Percentiles rank a stretch among this genome's conserved stretches.
These are phyloP conservation scores for Macrocybe gigantea DNA, from an alignment of 768 basidiomycete genomes.

Conservation along the genomic window DNA sequence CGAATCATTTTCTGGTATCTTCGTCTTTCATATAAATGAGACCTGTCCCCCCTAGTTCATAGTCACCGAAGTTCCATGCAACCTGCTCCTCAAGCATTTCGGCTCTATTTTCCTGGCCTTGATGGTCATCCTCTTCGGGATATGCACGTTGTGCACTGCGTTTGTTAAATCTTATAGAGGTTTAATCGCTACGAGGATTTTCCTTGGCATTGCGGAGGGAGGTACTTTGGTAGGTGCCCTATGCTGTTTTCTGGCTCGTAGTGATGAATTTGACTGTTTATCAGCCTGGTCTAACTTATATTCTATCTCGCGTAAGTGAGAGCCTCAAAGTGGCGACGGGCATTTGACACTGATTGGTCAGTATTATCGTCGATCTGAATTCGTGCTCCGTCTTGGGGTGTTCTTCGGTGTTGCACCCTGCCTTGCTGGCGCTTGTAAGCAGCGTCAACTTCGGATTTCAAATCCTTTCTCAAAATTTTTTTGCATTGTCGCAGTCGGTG, in stretches of 20 bases:
- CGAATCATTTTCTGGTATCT: not conserved
- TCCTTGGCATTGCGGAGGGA: constrained; percentile 36
- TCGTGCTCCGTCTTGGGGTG: constrained; percentile 28
- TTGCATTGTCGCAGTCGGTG: constrained; percentile 22
- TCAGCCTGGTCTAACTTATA: constrained; percentile 33
- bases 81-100: constrained; percentile 33
- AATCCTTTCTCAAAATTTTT: not conserved
- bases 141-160: constrained; percentile 30
- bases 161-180: constrained; percentile 29
- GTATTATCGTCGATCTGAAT: constrained; percentile 30
- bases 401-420: constrained; percentile 28
- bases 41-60: constrained; percentile 21
- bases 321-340: not conserved
- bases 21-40: not conserved
- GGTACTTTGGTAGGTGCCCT: constrained; percentile 29
- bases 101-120: constrained; percentile 33
- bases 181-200: constrained; percentile 29
- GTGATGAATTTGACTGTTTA: not conserved
- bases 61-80: constrained; percentile 33
- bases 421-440: constrained; percentile 30
- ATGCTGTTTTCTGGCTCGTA: not conserved
- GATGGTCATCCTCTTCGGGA: constrained; percentile 31
- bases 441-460: not conserved
- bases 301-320: constrained; percentile 27
- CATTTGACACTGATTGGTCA: constrained; percentile 5